phyloP scores from a whole-genome alignment of 768 basidiomycete species.

The Leccinum olivaceopallidum region DNA sequence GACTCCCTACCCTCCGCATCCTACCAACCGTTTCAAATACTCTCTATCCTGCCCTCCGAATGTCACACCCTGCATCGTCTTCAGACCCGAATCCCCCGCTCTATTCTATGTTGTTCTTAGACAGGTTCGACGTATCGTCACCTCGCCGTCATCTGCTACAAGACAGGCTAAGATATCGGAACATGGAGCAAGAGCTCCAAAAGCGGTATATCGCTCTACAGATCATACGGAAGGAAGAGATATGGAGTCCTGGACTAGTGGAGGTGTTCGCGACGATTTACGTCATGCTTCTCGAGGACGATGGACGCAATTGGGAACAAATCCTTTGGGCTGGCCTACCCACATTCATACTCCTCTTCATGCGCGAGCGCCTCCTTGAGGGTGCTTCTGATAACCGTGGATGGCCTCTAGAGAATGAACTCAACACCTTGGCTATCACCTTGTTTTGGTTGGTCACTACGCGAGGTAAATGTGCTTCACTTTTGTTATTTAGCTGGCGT shows the following conservation, averaged over 20 bases:
- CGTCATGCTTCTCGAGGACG: conserved; percentile 59
- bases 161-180: conserved; percentile 25
- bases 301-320: conserved; percentile 48
- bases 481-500: neutral
- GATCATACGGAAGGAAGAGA: conserved; percentile 39
- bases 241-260: conserved; percentile 38
- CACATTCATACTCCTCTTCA: conserved; percentile 39
- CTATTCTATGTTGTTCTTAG: conserved; percentile 41
- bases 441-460: conserved; percentile 51
- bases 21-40: conserved; percentile 36
- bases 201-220: conserved; percentile 47
- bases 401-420: conserved; percentile 50
- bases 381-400: conserved; percentile 40
- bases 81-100: conserved; percentile 32
- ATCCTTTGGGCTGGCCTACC: conserved; percentile 45
- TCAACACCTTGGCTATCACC: conserved; percentile 46
- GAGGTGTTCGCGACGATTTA: conserved; percentile 55
- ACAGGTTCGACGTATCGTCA: conserved; percentile 50
- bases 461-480: conserved; percentile 11
- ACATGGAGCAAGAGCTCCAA: conserved; percentile 45
- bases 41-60: conserved; percentile 37
- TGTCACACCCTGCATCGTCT: conserved; percentile 29
- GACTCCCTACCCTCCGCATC: conserved; percentile 34
- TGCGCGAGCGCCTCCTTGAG: conserved; percentile 42
- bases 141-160: conserved; percentile 40